Conservation (phyloP, 2,329 filamentous ascomycete species). For the Fusarium graminum region DNA sequence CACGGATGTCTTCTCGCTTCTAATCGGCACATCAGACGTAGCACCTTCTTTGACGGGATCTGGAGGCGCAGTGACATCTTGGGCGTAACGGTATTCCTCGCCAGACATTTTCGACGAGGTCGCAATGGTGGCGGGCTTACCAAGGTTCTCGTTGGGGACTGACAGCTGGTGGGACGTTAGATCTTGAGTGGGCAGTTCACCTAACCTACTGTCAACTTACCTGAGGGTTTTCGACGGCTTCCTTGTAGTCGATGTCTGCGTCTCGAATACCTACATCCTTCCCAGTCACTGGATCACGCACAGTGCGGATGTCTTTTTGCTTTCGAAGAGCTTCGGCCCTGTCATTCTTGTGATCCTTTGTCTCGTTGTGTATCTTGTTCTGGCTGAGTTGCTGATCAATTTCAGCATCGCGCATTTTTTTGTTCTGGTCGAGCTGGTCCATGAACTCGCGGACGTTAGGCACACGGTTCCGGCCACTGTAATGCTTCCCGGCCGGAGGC, state of each 20-base stretch:
- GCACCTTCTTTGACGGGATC: constrained; percentile 84
- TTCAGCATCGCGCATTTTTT: constrained; percentile 77
- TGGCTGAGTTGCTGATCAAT: constrained; percentile 71
- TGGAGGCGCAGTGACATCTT: constrained; percentile 91
- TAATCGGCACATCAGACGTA: constrained; percentile 94
- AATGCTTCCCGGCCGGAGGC: constrained; percentile 72
- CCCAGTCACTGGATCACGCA: constrained; percentile 91
- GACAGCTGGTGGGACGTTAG: constrained; percentile 64
- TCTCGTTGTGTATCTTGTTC: constrained; percentile 55
- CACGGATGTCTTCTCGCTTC: constrained; percentile 96
- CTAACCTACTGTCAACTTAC: constrained; percentile 56
- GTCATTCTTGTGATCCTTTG: constrained; percentile 59
- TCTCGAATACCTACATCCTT: constrained; percentile 89
- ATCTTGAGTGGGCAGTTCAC: rapidly evolving
- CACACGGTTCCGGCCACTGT: constrained; percentile 85
- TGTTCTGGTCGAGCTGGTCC: constrained; percentile 81
- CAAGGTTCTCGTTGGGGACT: constrained; percentile 90
- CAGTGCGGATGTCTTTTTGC: constrained; percentile 71
- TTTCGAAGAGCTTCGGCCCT: constrained; percentile 50
- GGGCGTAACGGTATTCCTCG: constrained; percentile 84
- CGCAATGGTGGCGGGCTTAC: constrained; percentile 78
- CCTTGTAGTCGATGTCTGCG: constrained; percentile 76
- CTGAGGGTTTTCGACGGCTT: constrained; percentile 77
- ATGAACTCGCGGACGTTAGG: constrained; percentile 91
- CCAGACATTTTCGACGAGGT: constrained; percentile 78